These are phyloP conservation scores for Coemansia sp. DNA, from an alignment of 192 early-diverging fungal species.

Conservation along the genomic window DNA sequence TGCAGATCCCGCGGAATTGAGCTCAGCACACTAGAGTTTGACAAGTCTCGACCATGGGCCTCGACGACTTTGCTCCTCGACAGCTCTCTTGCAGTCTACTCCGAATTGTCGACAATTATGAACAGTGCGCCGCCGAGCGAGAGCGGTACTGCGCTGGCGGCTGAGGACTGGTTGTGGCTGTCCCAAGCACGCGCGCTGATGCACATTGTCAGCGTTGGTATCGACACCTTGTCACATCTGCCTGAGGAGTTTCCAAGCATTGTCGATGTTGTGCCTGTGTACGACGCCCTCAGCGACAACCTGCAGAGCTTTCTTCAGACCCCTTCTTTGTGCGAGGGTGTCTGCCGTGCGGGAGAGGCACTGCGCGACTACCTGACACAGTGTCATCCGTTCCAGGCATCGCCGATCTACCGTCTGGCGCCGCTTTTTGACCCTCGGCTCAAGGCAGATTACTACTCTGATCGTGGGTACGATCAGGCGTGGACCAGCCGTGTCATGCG, in stretches of 20 bases:
- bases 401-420: constrained; percentile 49
- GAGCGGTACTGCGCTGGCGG: constrained; percentile 5
- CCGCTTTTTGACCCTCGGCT: constrained; percentile 53
- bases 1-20: constrained; percentile 31
- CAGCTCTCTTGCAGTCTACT: constrained; percentile 22
- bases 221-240: constrained; percentile 14
- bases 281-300: constrained; percentile 40
- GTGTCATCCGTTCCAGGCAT: constrained; percentile 54
- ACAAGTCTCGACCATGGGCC: constrained; percentile 30
- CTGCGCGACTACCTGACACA: constrained; percentile 42
- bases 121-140: background rate
- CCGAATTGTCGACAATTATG: constrained; percentile 24
- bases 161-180: constrained; percentile 48
- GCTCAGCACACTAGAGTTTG: constrained; percentile 20
- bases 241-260: constrained; percentile 37
- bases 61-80: constrained; percentile 35
- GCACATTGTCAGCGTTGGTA: constrained; percentile 20
- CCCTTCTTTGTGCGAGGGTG: constrained; percentile 17
- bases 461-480: constrained; percentile 36
- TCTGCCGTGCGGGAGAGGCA: constrained; percentile 30
- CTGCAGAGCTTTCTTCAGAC: constrained; percentile 29
- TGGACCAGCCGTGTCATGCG: constrained; percentile 41
- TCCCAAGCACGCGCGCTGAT: constrained; percentile 42
- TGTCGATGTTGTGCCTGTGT: constrained; percentile 46
- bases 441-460: constrained; percentile 41